Evolutionary conservation across 2,329 filamentous ascomycete species (phyloP).

Genomic region (Tolypocladium endophyticum): DNA sequence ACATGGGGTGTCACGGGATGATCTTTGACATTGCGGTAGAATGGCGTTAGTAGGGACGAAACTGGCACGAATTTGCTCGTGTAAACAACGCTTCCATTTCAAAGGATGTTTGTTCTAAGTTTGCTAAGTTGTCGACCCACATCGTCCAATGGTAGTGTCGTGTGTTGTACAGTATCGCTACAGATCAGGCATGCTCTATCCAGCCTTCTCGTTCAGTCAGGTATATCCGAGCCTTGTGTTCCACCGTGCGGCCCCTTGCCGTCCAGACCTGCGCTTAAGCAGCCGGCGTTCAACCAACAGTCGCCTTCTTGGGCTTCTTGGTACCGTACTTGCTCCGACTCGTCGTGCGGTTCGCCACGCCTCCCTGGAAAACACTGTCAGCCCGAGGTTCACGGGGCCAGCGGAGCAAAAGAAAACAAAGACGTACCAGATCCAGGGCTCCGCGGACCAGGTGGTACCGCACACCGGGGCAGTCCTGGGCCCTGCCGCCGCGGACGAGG

Average conservation of each 20-base stretch:
- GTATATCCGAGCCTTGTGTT: not conserved
- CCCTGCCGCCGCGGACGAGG: constrained; percentile 82
- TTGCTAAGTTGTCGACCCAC: not conserved
- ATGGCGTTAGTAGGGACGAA: constrained; percentile 14
- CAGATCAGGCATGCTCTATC: not conserved
- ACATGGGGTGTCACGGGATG: constrained; percentile 3
- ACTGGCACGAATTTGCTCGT: constrained; percentile 16
- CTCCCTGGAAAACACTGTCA: constrained; percentile 50
- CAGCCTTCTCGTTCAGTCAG: not conserved
- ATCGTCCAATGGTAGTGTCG: not conserved
- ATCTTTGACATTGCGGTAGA: constrained; percentile 11
- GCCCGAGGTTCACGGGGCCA: not conserved
- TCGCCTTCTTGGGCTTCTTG: constrained; percentile 90
- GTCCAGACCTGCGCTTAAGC: not conserved
- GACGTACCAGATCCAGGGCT: constrained; percentile 79
- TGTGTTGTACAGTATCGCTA: constrained; percentile 3
- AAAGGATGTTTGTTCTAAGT: not conserved
- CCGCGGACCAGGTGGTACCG: constrained; percentile 89
- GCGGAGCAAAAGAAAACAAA: not conserved
- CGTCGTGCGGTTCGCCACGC: constrained; percentile 74
- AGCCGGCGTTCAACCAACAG: constrained; percentile 39
- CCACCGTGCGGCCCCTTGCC: not conserved
- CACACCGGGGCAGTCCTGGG: constrained; percentile 97
- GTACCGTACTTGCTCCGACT: constrained; percentile 95
- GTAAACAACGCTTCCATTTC: constrained; percentile 9